These are phyloP conservation scores for Talaromyces sp. DNA, from an alignment of 2,329 filamentous ascomycete species.

Conservation along the genomic window DNA sequence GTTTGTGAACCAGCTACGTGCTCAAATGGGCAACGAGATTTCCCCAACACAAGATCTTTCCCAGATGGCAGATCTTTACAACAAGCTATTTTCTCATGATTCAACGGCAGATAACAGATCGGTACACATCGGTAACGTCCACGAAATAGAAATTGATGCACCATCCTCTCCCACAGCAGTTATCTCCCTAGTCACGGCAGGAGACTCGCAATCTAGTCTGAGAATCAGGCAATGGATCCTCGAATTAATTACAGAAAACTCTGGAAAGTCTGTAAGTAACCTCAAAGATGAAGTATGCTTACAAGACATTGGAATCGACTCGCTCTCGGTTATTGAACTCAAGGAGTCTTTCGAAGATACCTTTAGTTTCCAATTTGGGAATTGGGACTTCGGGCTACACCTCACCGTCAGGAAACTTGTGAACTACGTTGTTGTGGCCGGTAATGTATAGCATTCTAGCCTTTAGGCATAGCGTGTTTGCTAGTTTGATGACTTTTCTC, in stretches of 20 bases:
- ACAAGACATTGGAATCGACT: conserved; percentile 16
- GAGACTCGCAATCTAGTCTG: conserved; percentile 6
- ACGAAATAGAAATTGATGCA: conserved; percentile 2
- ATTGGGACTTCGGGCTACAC: conserved; percentile 15
- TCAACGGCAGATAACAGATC: background rate
- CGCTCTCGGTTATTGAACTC: conserved; percentile 8
- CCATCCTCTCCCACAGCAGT: background rate
- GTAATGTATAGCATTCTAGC: background rate
- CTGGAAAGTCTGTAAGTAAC: conserved; percentile 1
- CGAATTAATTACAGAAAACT: conserved; percentile 16
- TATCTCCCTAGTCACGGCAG: background rate
- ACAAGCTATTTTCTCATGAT: background rate
- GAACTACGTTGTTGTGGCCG: background rate
- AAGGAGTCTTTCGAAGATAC: conserved; percentile 13
- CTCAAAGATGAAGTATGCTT: conserved; percentile 6
- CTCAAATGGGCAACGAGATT: background rate
- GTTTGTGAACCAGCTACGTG: conserved; percentile 10
- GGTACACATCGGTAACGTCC: background rate
- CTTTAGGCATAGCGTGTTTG: background rate
- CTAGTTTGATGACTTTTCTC: background rate
- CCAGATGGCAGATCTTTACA: conserved; percentile 4
- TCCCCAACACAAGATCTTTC: background rate
- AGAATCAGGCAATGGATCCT: conserved; percentile 14
- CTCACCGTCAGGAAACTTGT: conserved; percentile 10
- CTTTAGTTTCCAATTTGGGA: conserved; percentile 10